phyloP scores from a whole-genome alignment of 208 protist genomes.

The Porcisia deanei region DNA sequence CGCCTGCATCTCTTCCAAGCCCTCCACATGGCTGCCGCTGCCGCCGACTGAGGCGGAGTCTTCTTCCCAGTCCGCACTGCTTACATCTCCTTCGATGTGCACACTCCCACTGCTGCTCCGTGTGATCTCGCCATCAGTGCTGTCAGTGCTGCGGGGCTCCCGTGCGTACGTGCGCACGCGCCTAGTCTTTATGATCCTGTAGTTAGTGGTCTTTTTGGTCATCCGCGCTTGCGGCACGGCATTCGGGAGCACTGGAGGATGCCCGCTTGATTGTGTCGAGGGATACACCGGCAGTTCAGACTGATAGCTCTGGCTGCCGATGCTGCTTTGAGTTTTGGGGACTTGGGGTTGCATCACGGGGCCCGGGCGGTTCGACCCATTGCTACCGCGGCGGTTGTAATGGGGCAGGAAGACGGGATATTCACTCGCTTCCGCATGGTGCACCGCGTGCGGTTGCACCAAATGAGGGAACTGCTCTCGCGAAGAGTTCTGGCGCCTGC shows the following conservation, averaged over 20 bases:
- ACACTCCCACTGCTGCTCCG: constrained; percentile 7
- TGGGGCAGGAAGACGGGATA: constrained; percentile 19
- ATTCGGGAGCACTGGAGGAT: constrained; percentile 1
- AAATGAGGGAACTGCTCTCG: constrained; percentile 18
- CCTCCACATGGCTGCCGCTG: not conserved
- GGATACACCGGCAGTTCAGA: constrained; percentile 15
- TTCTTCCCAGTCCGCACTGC: constrained; percentile 1
- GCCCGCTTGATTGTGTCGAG: constrained; percentile 2
- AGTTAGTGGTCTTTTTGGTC: constrained; percentile 17
- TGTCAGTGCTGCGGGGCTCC: not conserved
- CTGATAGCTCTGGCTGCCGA: constrained; percentile 1
- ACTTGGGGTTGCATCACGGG: not conserved
- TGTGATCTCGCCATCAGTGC: not conserved
- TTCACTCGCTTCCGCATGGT: constrained; percentile 13
- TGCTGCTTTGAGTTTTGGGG: not conserved
- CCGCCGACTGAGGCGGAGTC: not conserved
- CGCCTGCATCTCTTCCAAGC: constrained; percentile 3
- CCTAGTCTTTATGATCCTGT: constrained; percentile 24
- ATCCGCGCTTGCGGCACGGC: constrained; percentile 3
- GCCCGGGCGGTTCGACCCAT: not conserved
- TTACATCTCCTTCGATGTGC: not conserved
- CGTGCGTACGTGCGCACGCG: constrained; percentile 28
- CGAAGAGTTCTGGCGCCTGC: constrained; percentile 2
- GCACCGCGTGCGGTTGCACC: constrained; percentile 11
- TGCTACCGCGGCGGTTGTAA: constrained; percentile 4